Evolutionary conservation across 768 basidiomycete species (phyloP).

Genomic region (Amylocystis lapponica): DNA sequence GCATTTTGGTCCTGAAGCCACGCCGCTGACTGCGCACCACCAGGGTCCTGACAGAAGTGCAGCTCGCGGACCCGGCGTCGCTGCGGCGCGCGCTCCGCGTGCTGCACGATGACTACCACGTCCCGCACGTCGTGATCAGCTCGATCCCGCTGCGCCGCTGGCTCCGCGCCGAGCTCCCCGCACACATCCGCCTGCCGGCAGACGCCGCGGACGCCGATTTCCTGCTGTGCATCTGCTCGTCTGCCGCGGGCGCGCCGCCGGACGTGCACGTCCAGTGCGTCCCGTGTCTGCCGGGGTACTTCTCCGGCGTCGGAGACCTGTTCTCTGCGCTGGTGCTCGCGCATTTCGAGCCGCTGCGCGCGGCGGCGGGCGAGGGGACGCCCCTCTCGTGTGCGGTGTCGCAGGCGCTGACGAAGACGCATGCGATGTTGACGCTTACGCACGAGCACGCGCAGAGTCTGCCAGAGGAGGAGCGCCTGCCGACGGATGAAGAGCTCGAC

Average conservation of each 20-base stretch:
- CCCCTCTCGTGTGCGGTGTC: conserved; percentile 58
- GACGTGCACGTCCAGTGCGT: conserved; percentile 67
- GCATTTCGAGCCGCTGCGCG: conserved; percentile 42
- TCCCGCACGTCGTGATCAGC: conserved; percentile 88
- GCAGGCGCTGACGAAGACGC: conserved; percentile 67
- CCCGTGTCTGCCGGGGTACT: conserved; percentile 83
- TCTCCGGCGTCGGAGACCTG: conserved; percentile 94
- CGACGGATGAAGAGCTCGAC: conserved; percentile 79
- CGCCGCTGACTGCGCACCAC: neutral
- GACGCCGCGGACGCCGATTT: conserved; percentile 32
- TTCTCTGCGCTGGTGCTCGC: conserved; percentile 90
- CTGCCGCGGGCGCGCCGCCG: conserved; percentile 28
- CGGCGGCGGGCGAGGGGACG: conserved; percentile 20
- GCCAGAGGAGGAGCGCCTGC: conserved; percentile 51
- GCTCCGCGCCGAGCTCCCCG: conserved; percentile 52
- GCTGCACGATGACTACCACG: conserved; percentile 69
- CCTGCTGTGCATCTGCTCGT: conserved; percentile 81
- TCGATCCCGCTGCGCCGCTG: conserved; percentile 71
- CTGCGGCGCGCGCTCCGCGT: conserved; percentile 62
- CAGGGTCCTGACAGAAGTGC: conserved; percentile 71
- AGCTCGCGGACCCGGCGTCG: conserved; percentile 61
- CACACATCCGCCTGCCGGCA: conserved; percentile 30
- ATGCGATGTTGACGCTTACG: conserved; percentile 64
- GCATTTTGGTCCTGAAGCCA: neutral
- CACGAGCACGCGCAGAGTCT: conserved; percentile 48